phyloP scores from a whole-genome alignment of 148 eudicot genomes.

The Vaccinium corymbosum region DNA sequence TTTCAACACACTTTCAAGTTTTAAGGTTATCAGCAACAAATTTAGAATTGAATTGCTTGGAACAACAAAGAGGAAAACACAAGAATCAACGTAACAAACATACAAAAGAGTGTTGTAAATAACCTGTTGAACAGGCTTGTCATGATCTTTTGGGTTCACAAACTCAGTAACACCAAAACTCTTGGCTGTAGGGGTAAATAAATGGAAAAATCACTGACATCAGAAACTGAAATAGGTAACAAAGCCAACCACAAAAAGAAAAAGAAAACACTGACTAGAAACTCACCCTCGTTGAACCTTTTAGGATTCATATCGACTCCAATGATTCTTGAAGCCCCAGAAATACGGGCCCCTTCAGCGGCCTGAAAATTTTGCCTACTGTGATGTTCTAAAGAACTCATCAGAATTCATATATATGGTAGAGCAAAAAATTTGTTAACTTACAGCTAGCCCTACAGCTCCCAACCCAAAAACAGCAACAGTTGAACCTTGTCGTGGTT shows the following conservation, averaged over 20 bases:
- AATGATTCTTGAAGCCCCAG: constrained; percentile 44
- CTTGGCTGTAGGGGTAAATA: constrained; percentile 26
- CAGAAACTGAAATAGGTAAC: background rate
- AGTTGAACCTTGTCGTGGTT: constrained; percentile 64
- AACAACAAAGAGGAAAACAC: background rate
- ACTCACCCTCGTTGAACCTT: constrained; percentile 33
- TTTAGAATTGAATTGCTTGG: background rate
- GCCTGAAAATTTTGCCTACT: constrained; percentile 21
- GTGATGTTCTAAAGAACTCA: background rate
- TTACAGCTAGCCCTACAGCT: constrained; percentile 55
- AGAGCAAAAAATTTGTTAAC: constrained; percentile 11
- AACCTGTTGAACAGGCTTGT: constrained; percentile 48
- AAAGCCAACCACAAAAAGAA: background rate
- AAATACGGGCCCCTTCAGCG: constrained; percentile 37
- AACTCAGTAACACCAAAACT: constrained; percentile 46
- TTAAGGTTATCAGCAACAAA: background rate
- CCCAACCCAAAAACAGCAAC: constrained; percentile 46
- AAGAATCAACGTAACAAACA: background rate
- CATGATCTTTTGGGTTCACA: constrained; percentile 45
- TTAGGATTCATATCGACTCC: constrained; percentile 34
- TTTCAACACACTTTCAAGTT: no score
- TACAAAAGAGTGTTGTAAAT: background rate
- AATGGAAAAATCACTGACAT: background rate
- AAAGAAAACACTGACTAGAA: background rate
- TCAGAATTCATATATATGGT: background rate